Conservation (phyloP, 2,329 filamentous ascomycete genomes). For the Fusarium sambucinum region DNA sequence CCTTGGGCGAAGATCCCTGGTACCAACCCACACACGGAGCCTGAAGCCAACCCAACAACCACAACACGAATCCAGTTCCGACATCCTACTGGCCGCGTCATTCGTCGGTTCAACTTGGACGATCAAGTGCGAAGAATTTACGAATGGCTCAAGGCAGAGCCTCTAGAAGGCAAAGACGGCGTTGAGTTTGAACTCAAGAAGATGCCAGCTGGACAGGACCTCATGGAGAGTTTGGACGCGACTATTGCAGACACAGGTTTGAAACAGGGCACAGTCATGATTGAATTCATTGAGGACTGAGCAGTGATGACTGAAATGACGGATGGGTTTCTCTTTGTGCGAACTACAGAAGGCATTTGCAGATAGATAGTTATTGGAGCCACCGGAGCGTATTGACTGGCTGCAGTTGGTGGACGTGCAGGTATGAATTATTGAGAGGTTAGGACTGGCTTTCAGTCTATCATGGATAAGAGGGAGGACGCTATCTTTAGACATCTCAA, state of each 20-base stretch:
- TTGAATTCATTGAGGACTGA: constrained; percentile 81
- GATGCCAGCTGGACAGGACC: constrained; percentile 81
- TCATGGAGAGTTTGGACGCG: constrained; percentile 79
- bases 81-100: constrained; percentile 84
- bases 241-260: constrained; percentile 85
- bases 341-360: constrained; percentile 36
- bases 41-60: constrained; percentile 74
- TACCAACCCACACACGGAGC: constrained; percentile 81
- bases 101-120: constrained; percentile 82
- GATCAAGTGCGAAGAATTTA: constrained; percentile 88
- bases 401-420: constrained; percentile 20
- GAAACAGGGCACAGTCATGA: constrained; percentile 95
- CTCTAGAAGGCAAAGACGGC: constrained; percentile 82
- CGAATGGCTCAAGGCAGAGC: constrained; percentile 95
- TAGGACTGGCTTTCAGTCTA: constrained; percentile 20
- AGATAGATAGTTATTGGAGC: constrained; percentile 41
- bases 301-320: background rate
- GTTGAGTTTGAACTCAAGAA: constrained; percentile 87
- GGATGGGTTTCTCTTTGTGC: constrained; percentile 33
- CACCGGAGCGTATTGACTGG: constrained; percentile 39
- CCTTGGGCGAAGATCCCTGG: constrained; percentile 79
- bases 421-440: constrained; percentile 27
- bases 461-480: constrained; percentile 25
- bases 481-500: constrained; percentile 37
- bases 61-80: constrained; percentile 94